Evolutionary conservation across 805 yeast genomes (phyloP), one percentile per base, ranked within the genome.

Genomic region (Saccharomycopsis olivae): DNA sequence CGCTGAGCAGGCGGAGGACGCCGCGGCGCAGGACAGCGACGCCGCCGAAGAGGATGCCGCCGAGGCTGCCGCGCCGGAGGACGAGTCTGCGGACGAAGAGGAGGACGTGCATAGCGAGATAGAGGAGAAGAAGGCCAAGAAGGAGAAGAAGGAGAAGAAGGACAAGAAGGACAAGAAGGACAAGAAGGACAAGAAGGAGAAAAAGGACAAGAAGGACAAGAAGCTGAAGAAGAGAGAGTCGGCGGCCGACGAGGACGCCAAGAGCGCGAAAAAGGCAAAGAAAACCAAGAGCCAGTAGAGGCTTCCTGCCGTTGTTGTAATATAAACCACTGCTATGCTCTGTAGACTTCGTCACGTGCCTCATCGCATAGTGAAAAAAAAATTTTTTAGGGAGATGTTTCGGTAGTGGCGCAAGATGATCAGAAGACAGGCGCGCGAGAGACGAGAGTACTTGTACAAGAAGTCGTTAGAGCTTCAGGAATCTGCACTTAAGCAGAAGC

Each of bases 361-460:
- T n/a, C n/a, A n/a, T n/a, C n/a, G n/a, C n/a, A n/a, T n/a, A n/a
- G n/a, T n/a, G n/a, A n/a, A n/a, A n/a, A n/a, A n/a, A n/a, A n/a
- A n/a, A n/a, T n/a, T n/a, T n/a, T n/a, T n/a, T n/a, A n/a, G n/a
- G n/a, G n/a, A n/a, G n/a, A n/a, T n/a, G n/a, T n/a, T n/a, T n/a
- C n/a, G n/a, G n/a, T n/a, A n/a, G n/a, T n/a, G n/a, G n/a, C n/a
- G n/a, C n/a, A 34, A 16, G 23, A 70, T 71, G 96, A 61, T 86
- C 41, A 75, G 98, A 61, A 75, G 86, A 66, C 95, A 89, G 55
- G 96, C 97, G 5, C 77, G 98, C 63, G 96, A 92, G 59, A 74
- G 98, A 64, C 75, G 94, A 59, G 97, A 92, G 55, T 92, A 88
- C 53, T 66, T 92, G 20, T 92, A 84, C 64, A 72, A 86, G 38